Percentiles rank a stretch among this genome's conserved stretches.
phyloP scores from a whole-genome alignment of 2,329 filamentous ascomycete species.

The Botryotinia globosa region DNA sequence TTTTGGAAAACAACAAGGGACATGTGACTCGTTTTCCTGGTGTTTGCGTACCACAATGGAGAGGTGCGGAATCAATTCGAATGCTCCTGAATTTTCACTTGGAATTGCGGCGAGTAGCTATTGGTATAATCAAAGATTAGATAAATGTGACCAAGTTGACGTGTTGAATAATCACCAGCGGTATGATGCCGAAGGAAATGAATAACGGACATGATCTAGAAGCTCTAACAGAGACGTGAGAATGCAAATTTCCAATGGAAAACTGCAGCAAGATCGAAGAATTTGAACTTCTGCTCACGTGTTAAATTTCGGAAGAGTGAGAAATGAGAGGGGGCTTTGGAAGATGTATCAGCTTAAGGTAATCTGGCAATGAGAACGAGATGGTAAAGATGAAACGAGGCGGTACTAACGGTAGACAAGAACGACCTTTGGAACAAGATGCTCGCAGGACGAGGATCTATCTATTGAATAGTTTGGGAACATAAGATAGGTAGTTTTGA shows the following conservation, averaged over 20 bases:
- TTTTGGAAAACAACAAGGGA: neutral
- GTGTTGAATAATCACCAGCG: fast-evolving
- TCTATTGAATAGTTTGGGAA: too few relatives aligned
- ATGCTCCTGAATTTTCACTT: neutral
- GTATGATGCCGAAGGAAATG: fast-evolving
- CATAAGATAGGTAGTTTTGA: neutral
- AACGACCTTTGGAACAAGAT: neutral
- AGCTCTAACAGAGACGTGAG: neutral
- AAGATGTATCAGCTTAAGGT: neutral
- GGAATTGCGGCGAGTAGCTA: fast-evolving
- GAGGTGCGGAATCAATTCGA: neutral
- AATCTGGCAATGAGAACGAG: neutral
- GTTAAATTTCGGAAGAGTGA: neutral
- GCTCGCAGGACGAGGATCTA: too few relatives aligned
- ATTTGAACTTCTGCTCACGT: neutral
- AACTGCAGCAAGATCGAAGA: neutral
- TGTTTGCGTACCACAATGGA: too few relatives aligned
- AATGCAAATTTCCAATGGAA: neutral
- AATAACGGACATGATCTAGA: neutral
- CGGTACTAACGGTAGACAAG: neutral
- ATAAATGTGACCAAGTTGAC: too few relatives aligned
- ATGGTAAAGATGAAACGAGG: too few relatives aligned
- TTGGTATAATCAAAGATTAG: neutral
- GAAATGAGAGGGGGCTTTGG: fast-evolving
- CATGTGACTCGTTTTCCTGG: neutral